Evolutionary conservation across 495 filamentous ascomycete species (phyloP).

Genomic region (Stereocaulon alpinum): DNA sequence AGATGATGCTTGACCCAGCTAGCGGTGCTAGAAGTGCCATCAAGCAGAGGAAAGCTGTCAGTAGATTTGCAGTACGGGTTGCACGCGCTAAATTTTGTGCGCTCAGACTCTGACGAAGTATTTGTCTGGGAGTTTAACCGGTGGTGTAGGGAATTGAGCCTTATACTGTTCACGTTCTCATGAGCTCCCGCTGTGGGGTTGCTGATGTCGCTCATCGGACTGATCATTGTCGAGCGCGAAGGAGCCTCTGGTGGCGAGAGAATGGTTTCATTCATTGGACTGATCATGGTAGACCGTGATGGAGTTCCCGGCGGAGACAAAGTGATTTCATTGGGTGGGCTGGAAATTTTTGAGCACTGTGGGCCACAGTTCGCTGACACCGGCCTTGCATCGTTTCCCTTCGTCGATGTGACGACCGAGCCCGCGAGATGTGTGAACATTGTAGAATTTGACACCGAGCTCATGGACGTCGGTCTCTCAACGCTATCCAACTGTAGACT

Average conservation of each 20-base stretch:
- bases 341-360: too few relatives aligned
- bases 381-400: background rate
- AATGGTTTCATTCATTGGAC: too few relatives aligned
- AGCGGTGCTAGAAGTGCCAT: background rate
- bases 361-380: background rate
- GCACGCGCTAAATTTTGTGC: background rate
- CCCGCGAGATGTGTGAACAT: background rate
- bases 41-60: background rate
- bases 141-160: too few relatives aligned
- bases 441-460: background rate
- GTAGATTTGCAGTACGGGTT: background rate
- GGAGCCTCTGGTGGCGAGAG: too few relatives aligned
- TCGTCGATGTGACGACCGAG: background rate
- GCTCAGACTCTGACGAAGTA: background rate
- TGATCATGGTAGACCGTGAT: too few relatives aligned
- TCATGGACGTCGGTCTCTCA: background rate
- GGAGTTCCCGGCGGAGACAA: too few relatives aligned
- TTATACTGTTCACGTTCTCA: too few relatives aligned
- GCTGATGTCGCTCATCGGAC: too few relatives aligned
- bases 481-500: background rate
- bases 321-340: too few relatives aligned
- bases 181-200: too few relatives aligned
- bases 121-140: too few relatives aligned
- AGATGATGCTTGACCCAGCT: background rate
- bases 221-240: too few relatives aligned